Conservation (phyloP, 257 asterid species). For the Henckelia pumila region DNA sequence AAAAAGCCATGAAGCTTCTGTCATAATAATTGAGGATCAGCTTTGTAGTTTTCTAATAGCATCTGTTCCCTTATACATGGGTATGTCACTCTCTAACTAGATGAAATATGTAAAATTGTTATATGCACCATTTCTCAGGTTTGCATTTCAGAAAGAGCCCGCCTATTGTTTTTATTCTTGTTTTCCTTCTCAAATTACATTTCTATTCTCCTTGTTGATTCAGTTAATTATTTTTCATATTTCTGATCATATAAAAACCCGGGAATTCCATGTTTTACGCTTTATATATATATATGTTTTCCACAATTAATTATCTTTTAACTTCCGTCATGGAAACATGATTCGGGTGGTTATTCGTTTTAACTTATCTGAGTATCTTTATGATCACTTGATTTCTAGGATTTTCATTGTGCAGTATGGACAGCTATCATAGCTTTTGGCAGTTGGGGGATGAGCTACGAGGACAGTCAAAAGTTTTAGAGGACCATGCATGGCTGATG, state of each 20-base stretch:
- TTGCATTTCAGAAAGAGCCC: background rate
- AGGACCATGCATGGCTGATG: conserved; percentile 84
- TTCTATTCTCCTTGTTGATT: background rate
- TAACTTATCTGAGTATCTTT: conserved; percentile 18
- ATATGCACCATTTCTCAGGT: background rate
- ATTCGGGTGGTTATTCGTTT: background rate
- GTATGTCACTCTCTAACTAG: no score
- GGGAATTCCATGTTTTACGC: background rate
- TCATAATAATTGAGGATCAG: background rate
- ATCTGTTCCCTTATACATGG: background rate
- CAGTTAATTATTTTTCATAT: background rate
- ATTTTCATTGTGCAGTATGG: conserved; percentile 45
- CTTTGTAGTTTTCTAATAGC: background rate
- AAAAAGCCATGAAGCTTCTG: no score
- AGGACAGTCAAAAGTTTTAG: conserved; percentile 74
- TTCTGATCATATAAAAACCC: background rate
- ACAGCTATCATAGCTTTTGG: conserved; percentile 70
- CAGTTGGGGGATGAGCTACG: conserved; percentile 93
- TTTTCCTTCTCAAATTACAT: background rate
- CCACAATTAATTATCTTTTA: no score
- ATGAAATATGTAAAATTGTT: background rate
- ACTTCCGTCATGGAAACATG: background rate
- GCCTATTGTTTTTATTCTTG: background rate
- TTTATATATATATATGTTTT: no score
- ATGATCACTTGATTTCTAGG: conserved; percentile 20